Percentiles rank a stretch among this genome's conserved stretches.
These are phyloP conservation scores for Bacterosira constricta DNA, from an alignment of 108 stramenopile genomes.

Conservation along the genomic window DNA sequence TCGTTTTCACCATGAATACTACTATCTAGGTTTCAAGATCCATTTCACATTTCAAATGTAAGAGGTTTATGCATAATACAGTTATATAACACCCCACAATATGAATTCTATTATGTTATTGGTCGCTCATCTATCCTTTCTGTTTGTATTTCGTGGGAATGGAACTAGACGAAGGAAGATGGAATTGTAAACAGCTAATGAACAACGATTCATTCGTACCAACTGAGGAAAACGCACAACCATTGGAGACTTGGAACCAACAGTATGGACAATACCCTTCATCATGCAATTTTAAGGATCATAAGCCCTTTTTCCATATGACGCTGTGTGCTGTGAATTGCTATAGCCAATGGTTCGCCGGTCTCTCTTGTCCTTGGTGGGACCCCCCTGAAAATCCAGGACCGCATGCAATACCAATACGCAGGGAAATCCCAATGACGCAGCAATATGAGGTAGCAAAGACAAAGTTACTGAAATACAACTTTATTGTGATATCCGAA, in stretches of 20 bases:
- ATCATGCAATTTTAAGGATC: background rate
- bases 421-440: background rate
- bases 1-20: too few relatives aligned
- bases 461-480: conserved; percentile 21
- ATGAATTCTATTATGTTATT: too few relatives aligned
- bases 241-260: conserved; percentile 9
- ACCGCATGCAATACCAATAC: too few relatives aligned
- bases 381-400: background rate
- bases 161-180: conserved; percentile 9
- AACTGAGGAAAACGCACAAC: background rate
- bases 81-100: too few relatives aligned
- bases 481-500: conserved; percentile 31
- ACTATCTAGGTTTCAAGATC: background rate
- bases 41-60: conserved; percentile 31
- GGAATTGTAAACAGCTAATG: conserved; percentile 10
- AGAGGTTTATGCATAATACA: background rate
- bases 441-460: conserved; percentile 20
- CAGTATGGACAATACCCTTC: background rate
- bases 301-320: background rate
- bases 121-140: too few relatives aligned
- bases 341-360: conserved; percentile 39
- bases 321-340: conserved; percentile 20
- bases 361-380: conserved; percentile 12
- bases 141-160: too few relatives aligned
- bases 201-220: conserved; percentile 5